These are phyloP conservation scores for Diaporthe vexans DNA, from an alignment of 2,329 filamentous ascomycete genomes.

Conservation along the genomic window DNA sequence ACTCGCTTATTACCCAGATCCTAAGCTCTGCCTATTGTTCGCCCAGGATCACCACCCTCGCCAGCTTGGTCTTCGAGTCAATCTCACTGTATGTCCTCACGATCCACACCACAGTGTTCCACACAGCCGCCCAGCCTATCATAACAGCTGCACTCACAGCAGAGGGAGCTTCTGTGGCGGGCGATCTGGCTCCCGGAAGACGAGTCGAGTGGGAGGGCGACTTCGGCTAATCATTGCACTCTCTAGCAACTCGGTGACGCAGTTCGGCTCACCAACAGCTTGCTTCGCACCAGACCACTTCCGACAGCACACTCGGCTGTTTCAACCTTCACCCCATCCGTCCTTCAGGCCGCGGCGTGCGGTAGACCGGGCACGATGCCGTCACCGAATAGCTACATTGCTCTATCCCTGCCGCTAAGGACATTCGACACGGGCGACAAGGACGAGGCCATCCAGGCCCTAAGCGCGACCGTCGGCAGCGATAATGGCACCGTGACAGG, in stretches of 20 bases:
- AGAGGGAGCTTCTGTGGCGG: background rate
- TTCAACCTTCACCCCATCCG: background rate
- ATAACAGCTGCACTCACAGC: background rate
- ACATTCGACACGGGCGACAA: slow-evolving; percentile 85
- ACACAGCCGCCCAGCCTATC: background rate
- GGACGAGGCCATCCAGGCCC: slow-evolving; percentile 83
- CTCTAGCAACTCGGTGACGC: slow-evolving; percentile 21
- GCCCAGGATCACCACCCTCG: slow-evolving; percentile 10
- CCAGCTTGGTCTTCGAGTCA: slow-evolving; percentile 22
- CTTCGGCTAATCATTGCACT: slow-evolving; percentile 25
- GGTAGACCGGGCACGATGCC: slow-evolving; percentile 54
- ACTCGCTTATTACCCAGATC: slow-evolving; percentile 32
- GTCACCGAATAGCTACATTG: slow-evolving; percentile 76
- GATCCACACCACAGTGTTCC: background rate
- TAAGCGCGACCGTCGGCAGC: slow-evolving; percentile 78
- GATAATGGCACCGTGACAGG: slow-evolving; percentile 83
- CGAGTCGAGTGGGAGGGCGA: slow-evolving; percentile 14
- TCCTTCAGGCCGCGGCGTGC: slow-evolving; percentile 41
- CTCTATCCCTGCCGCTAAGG: slow-evolving; percentile 90
- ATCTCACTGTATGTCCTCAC: slow-evolving; percentile 7
- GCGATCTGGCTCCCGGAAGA: slow-evolving; percentile 10
- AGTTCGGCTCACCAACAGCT: slow-evolving; percentile 11
- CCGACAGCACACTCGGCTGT: background rate
- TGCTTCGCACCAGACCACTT: background rate
- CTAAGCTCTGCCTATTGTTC: slow-evolving; percentile 10